A percentile compares a stretch with the other conserved stretches of the same genome.
phyloP scores from a whole-genome alignment of 768 basidiomycete species.

The Pulveroboletus sp. region DNA sequence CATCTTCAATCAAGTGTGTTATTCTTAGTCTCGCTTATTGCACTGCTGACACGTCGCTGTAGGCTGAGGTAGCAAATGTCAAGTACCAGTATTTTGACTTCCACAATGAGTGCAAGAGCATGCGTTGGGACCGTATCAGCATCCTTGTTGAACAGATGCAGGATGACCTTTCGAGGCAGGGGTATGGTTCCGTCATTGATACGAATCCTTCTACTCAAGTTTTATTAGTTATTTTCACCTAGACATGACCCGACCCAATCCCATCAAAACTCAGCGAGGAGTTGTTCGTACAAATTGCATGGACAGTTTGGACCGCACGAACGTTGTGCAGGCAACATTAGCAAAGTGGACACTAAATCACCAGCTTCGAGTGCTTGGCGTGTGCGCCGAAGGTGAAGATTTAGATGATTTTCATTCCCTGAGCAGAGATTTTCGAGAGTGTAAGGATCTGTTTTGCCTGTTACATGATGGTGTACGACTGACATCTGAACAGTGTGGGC shows the following conservation, averaged over 20 bases:
- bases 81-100: conserved; percentile 97
- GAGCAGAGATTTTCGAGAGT: conserved; percentile 79
- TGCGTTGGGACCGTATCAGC: conserved; percentile 92
- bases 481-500: conserved; percentile 75
- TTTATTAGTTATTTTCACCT: conserved; percentile 70
- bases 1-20: conserved; percentile 55
- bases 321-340: conserved; percentile 89
- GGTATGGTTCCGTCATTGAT: conserved; percentile 37
- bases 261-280: conserved; percentile 63
- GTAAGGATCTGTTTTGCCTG: conserved; percentile 42
- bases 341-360: conserved; percentile 79
- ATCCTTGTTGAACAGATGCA: conserved; percentile 73
- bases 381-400: conserved; percentile 64
- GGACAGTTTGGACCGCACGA: conserved; percentile 95
- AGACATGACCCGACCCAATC: conserved; percentile 42
- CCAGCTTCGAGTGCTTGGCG: conserved; percentile 70
- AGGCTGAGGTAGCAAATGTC: conserved; percentile 64
- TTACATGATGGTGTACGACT: conserved; percentile 4
- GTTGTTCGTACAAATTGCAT: conserved; percentile 93
- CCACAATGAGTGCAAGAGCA: conserved; percentile 88
- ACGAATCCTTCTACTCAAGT: conserved; percentile 3
- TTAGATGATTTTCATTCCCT: conserved; percentile 81
- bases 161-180: conserved; percentile 62
- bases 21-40: background rate
- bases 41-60: background rate